Evolutionary conservation across 495 filamentous ascomycete genomes (phyloP), one percentile per base, ranked within the genome.

Genomic region (Baudoinia panamericana): DNA sequence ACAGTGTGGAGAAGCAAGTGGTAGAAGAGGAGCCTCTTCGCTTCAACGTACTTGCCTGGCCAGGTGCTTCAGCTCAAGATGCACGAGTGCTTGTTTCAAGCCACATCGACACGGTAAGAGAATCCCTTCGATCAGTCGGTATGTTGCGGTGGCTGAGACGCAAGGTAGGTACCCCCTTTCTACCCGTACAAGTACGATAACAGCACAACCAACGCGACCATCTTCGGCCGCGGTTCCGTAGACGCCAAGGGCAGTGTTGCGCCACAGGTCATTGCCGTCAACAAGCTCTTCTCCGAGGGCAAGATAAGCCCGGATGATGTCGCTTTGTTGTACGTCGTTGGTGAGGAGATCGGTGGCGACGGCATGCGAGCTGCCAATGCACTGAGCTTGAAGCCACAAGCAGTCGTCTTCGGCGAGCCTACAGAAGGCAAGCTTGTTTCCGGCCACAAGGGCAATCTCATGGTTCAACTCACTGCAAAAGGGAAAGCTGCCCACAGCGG

Each of bases 191-290:
- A 48, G 33, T 58, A 61, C 13, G 39, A 46, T 10, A 18, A 36
- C 22, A n/a, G n/a, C n/a, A n/a, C n/a, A n/a, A n/a, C 28, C 36
- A 56, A 62, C 22, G 57, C 67, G 27, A 33, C 65, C 24, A 74
- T 85, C 18, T 67, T 68, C 25, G 88, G 88, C 20, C 78, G 88
- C 16, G 88, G 90, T 43, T 74, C 71, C 39, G 86, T 93, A 45
- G 88, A 97, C 56, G 88, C 82, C 43, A 97, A 97, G 57, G 86
- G 65, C 26, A 80, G 76, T 61, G 77, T 97, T 8, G 88, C 90
- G 28, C 62, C 69, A 18, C 64, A 75, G 64, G 75, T 90, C 35
- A 77, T 83, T 34, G 75, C 69, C 12, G 65, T 82, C 22, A 75
- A 74, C 41, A 68, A 78, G 35, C 68, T 84, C 16, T 60, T 87